Evolutionary conservation across 345 rosid genomes (phyloP).

Genomic region (Viola odorata): DNA sequence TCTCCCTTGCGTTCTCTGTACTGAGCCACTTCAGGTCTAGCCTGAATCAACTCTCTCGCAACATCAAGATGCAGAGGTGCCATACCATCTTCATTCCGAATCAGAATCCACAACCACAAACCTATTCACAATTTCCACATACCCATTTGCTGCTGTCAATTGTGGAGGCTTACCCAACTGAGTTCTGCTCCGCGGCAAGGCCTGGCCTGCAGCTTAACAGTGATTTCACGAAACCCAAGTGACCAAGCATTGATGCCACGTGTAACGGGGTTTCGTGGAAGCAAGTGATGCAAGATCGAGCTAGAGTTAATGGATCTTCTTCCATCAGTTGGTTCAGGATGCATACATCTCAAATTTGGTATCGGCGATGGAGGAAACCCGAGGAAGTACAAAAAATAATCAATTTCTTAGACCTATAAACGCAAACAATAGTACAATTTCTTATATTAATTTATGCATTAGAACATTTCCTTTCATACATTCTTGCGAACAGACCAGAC

Average conservation of each 20-base stretch:
- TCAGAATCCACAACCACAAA: not conserved
- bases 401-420: too few species aligned
- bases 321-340: not conserved
- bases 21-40: not conserved
- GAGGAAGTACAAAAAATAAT: too few species aligned
- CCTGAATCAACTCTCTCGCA: not conserved
- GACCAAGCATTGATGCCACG: not conserved
- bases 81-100: not conserved
- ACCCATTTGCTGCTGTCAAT: conserved; percentile 1
- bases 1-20: not conserved
- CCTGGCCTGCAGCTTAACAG: not conserved
- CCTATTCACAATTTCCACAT: not conserved
- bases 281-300: not conserved
- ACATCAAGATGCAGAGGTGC: not conserved
- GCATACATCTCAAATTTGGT: not conserved
- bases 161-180: not conserved
- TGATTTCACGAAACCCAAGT: not conserved
- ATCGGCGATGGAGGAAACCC: too few species aligned
- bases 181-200: not conserved
- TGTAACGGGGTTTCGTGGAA: conserved; percentile 11
- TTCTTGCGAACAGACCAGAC: too few species aligned
- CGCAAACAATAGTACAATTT: too few species aligned
- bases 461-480: too few species aligned
- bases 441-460: too few species aligned
- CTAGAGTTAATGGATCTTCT: conserved; percentile 5